Base-by-base conservation (phyloP, 495 filamentous ascomycete genomes). In the Penicillium egyptiacum region DNA sequence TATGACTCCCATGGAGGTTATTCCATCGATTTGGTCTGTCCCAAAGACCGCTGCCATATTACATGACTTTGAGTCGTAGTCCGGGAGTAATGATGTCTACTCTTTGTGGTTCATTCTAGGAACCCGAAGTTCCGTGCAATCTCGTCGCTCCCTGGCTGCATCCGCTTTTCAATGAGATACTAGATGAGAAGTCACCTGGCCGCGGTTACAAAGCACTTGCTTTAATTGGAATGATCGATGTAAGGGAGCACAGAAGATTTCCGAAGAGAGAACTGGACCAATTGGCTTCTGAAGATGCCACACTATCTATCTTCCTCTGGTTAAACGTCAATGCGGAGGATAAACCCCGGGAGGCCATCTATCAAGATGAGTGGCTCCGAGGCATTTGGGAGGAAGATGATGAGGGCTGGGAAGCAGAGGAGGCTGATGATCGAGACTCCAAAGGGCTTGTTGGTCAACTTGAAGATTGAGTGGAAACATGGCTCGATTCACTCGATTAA, bases 61-160 rank as follows among this genome's bases (percentile, higher is more conserved):
- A 58, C 51, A 58, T 66, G 5, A 56, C 56, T 17, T 19, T 60
- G 19, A 66, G 63, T 30, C 60, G 53, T 33, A 53, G 42, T 19
- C 42, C 50, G 4, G 57, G 55, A 49, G 35, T 50, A 4, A 31
- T 66, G 28, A 58, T 62, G 11, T 62, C 57, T 19, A 39, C 35
- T 33, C 45, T 60, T 2, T 58, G 57, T 50, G 60, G 57, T 2
- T 25, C 40, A 46, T 66, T 63, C 19, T 63, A 57, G 57, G 56
- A 61, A 31, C 53, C 53, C 8, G 23, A 31, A 16, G 22, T 63
- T 5, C 53, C 51, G 12, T 66, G 57, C 51, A 63, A 63, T 30
- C 53, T 66, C 31, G 63, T 59, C 28, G 58, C 56, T 30, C 50
- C 60, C 20, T 62, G 53, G 60, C 35, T 66, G 22, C 60, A 66